phyloP scores from a whole-genome alignment of 2,329 filamentous ascomycete species.

The Phyllosticta capitalensis region DNA sequence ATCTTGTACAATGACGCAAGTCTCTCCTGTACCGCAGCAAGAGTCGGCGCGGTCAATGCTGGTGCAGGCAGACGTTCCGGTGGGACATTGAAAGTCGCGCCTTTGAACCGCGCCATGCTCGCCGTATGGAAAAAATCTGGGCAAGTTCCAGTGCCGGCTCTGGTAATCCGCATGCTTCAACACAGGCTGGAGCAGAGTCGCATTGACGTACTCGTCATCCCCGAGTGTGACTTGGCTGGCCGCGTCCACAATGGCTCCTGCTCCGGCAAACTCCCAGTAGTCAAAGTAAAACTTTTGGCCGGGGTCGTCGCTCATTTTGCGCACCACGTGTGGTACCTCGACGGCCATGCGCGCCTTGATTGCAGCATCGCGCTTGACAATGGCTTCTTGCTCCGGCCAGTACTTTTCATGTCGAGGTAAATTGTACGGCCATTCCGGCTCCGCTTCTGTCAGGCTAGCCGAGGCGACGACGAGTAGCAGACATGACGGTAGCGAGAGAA shows the following conservation, averaged over 20 bases:
- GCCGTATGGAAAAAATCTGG: constrained; percentile 15
- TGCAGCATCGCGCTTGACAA: constrained; percentile 32
- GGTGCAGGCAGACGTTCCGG: constrained; percentile 55
- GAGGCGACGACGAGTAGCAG: constrained; percentile 3
- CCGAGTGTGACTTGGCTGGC: neutral
- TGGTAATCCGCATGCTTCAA: constrained; percentile 33
- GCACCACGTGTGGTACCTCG: constrained; percentile 51
- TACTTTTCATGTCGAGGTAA: constrained; percentile 37
- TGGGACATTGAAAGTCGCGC: constrained; percentile 57
- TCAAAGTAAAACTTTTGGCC: constrained; percentile 66
- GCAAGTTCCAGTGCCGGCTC: constrained; percentile 7
- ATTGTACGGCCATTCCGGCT: constrained; percentile 36
- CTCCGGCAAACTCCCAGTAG: constrained; percentile 45
- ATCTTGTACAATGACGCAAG: constrained; percentile 56
- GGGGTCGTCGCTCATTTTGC: constrained; percentile 62
- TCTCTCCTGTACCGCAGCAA: constrained; percentile 59
- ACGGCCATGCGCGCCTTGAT: constrained; percentile 29
- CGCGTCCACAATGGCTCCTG: constrained; percentile 12
- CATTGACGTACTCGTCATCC: constrained; percentile 18
- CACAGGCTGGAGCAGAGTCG: constrained; percentile 42
- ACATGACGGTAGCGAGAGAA: constrained; percentile 4
- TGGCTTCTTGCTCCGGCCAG: constrained; percentile 38
- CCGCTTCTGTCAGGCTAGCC: neutral
- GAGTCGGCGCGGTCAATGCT: constrained; percentile 57
- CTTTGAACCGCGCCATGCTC: constrained; percentile 34